These are phyloP conservation scores for Luffa acutangula DNA, from an alignment of 306 rosid species.

Conservation along the genomic window DNA sequence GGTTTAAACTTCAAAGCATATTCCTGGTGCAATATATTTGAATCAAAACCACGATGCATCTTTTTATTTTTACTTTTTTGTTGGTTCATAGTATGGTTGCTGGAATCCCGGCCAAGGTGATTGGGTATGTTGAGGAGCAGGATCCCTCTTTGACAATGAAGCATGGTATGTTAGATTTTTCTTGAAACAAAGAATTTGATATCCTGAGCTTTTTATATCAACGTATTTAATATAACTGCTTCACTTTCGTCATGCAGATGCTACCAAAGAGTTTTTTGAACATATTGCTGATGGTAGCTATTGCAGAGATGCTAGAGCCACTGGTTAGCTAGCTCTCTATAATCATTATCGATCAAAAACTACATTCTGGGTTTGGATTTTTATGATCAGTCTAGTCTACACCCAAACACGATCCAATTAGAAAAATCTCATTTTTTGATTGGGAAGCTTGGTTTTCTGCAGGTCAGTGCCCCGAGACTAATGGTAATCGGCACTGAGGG, in stretches of 20 bases:
- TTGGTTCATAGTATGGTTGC: conserved; percentile 60
- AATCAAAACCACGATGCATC: background rate
- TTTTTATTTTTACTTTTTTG: background rate
- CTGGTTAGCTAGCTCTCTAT: conserved; percentile 34
- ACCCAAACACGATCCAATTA: background rate
- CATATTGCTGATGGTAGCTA: conserved; percentile 31
- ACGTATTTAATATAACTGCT: background rate
- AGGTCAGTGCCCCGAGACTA: background rate
- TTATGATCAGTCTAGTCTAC: background rate
- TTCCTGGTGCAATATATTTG: background rate
- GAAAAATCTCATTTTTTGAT: background rate
- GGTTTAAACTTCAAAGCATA: conserved; percentile 28
- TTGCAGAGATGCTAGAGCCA: conserved; percentile 30
- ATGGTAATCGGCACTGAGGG: background rate
- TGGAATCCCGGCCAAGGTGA: conserved; percentile 74
- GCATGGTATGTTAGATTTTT: conserved; percentile 54
- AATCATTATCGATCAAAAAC: background rate
- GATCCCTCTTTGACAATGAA: conserved; percentile 90
- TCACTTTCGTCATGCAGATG: conserved; percentile 44
- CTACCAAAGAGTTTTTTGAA: conserved; percentile 62
- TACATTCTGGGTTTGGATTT: background rate
- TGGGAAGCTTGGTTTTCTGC: background rate
- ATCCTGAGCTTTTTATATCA: background rate
- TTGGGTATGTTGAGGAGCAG: conserved; percentile 50
- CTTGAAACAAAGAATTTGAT: background rate